phyloP scores from a whole-genome alignment of 257 asterid species.

The Solanum neorickii region DNA sequence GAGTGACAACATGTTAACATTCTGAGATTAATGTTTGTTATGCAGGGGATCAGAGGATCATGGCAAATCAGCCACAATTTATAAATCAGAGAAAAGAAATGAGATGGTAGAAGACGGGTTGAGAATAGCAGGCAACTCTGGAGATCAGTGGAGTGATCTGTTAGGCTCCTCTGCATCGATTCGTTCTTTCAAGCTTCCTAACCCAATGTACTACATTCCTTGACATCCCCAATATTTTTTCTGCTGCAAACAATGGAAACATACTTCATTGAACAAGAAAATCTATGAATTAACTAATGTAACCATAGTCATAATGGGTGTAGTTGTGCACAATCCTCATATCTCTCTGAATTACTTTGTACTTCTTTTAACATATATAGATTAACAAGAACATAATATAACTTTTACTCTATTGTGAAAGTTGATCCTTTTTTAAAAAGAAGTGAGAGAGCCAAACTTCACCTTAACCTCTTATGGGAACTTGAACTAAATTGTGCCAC shows the following conservation, averaged over 20 bases:
- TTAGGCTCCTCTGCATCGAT: conserved; percentile 36
- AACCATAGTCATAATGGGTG: not conserved
- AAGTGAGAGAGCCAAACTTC: not conserved
- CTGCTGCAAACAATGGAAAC: not conserved
- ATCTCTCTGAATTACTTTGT: not conserved
- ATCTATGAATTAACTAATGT: not conserved
- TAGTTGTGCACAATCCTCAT: not conserved
- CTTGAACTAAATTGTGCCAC: not conserved
- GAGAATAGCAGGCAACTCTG: conserved; percentile 52
- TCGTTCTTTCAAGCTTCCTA: conserved; percentile 76
- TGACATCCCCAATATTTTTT: not conserved
- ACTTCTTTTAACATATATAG: not conserved
- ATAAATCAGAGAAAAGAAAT: conserved; percentile 54
- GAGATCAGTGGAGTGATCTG: conserved; percentile 90
- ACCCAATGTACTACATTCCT: conserved; percentile 76
- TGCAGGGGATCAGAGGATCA: conserved; percentile 50
- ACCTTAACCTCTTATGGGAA: not conserved
- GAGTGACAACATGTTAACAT: not conserved
- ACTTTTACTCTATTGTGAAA: not conserved
- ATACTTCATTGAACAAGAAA: not conserved
- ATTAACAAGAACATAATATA: not conserved
- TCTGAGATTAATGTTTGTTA: not conserved
- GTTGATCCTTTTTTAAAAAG: not conserved
- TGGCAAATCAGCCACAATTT: conserved; percentile 39
- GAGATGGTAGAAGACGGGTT: conserved; percentile 53